These are phyloP conservation scores for Salvia hispanica DNA, from an alignment of 257 asterid genomes.

Conservation along the genomic window DNA sequence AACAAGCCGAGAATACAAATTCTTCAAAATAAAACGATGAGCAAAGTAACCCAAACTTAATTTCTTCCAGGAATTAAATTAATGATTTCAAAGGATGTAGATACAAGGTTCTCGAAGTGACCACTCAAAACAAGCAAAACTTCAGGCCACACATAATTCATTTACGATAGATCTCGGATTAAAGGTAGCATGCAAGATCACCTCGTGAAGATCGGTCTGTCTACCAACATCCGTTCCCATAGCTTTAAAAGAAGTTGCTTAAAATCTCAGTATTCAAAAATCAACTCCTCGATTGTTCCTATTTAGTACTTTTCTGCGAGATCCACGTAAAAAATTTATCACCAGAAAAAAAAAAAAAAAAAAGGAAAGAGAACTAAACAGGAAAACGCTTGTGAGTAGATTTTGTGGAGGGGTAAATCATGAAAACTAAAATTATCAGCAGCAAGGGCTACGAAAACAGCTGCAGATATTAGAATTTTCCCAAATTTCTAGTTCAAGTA, in stretches of 20 bases:
- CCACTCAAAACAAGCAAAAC: constrained; percentile 25
- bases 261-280: constrained; percentile 23
- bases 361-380: constrained; percentile 9
- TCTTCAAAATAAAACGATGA: not conserved
- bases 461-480: constrained; percentile 24
- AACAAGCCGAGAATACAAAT: constrained; percentile 10
- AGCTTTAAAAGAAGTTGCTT: not conserved
- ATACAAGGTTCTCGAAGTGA: constrained; percentile 11
- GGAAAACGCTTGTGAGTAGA: not conserved
- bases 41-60: not conserved
- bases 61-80: not conserved
- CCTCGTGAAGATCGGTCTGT: constrained; percentile 39
- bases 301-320: constrained; percentile 8
- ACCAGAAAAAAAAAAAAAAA: not conserved
- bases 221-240: constrained; percentile 38
- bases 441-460: constrained; percentile 17
- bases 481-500: constrained; percentile 1
- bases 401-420: constrained; percentile 9
- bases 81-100: constrained; percentile 1
- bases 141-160: not conserved
- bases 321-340: not conserved
- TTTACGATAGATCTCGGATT: constrained; percentile 10
- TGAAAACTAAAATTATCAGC: constrained; percentile 9
- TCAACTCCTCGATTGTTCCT: constrained; percentile 28
- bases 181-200: constrained; percentile 18